Percentiles rank a stretch among this genome's conserved stretches.
These are phyloP conservation scores for Clonostachys sp. DNA, from an alignment of 2,329 filamentous ascomycete genomes.

Conservation along the genomic window DNA sequence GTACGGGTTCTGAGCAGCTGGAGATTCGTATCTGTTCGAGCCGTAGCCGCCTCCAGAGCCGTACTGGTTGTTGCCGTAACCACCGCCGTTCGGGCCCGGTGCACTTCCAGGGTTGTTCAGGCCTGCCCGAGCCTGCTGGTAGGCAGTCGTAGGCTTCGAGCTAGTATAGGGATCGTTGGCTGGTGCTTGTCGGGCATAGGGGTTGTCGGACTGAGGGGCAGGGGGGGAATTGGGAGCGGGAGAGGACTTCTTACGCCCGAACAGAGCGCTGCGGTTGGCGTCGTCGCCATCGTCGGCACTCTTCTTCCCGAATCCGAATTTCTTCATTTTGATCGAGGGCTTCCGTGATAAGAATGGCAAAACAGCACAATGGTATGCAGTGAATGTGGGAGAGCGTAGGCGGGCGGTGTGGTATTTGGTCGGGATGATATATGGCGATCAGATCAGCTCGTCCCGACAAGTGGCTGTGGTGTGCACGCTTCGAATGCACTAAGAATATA, in stretches of 20 bases:
- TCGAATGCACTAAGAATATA: too few species aligned
- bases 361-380: too few species aligned
- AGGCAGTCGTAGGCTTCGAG: slow-evolving; percentile 35
- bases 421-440: too few species aligned
- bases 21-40: slow-evolving; percentile 44
- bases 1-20: slow-evolving; percentile 15
- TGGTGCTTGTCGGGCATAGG: slow-evolving; percentile 49
- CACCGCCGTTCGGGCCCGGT: slow-evolving; percentile 28
- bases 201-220: slow-evolving; percentile 42
- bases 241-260: slow-evolving; percentile 48
- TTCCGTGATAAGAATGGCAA: too few species aligned
- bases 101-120: slow-evolving; percentile 19
- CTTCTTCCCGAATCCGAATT: slow-evolving; percentile 56
- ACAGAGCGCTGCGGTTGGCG: slow-evolving; percentile 43
- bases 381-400: too few species aligned
- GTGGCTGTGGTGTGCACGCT: too few species aligned
- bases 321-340: slow-evolving; percentile 42
- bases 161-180: slow-evolving; percentile 49
- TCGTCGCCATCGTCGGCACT: slow-evolving; percentile 43
- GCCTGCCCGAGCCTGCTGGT: slow-evolving; percentile 35
- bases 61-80: slow-evolving; percentile 50
- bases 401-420: too few species aligned
- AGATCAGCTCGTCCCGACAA: too few species aligned
- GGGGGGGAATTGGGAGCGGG: slow-evolving; percentile 20
- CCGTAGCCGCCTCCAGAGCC: slow-evolving; percentile 47